Evolutionary conservation across 2,329 filamentous ascomycete species (phyloP).

Genomic region (Diaporthe ampelina): DNA sequence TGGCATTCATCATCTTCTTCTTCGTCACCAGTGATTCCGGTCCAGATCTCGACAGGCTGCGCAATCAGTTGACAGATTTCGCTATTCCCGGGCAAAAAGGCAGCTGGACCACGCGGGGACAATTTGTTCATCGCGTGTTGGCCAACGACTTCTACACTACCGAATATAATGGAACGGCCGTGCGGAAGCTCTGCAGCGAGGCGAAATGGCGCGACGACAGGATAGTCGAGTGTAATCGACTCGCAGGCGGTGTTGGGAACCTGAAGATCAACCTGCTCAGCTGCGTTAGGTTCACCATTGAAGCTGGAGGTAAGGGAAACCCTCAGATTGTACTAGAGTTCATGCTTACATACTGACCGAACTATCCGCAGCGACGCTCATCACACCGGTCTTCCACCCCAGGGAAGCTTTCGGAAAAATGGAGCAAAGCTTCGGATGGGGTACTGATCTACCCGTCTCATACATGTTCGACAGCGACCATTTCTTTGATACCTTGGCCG

Average conservation of each 20-base stretch:
- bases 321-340: no score
- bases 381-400: conserved; percentile 32
- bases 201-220: conserved; percentile 39
- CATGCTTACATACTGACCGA: background rate
- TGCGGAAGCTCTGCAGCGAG: conserved; percentile 35
- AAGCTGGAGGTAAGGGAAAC: conserved; percentile 30
- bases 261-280: conserved; percentile 39
- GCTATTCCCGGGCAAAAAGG: background rate
- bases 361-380: conserved; percentile 13
- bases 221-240: conserved; percentile 35
- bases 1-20: conserved; percentile 3
- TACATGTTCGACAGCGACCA: conserved; percentile 41
- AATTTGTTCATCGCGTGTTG: conserved; percentile 33
- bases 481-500: conserved; percentile 35
- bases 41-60: background rate
- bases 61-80: background rate
- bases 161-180: conserved; percentile 28
- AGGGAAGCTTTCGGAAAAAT: conserved; percentile 37
- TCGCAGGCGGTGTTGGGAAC: conserved; percentile 41
- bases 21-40: conserved; percentile 13
- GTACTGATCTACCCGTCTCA: conserved; percentile 29
- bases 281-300: conserved; percentile 37
- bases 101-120: conserved; percentile 28
- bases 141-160: conserved; percentile 37
- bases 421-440: conserved; percentile 39